Evolutionary conservation across 345 rosid genomes (phyloP).

Genomic region (Garcia nutans): DNA sequence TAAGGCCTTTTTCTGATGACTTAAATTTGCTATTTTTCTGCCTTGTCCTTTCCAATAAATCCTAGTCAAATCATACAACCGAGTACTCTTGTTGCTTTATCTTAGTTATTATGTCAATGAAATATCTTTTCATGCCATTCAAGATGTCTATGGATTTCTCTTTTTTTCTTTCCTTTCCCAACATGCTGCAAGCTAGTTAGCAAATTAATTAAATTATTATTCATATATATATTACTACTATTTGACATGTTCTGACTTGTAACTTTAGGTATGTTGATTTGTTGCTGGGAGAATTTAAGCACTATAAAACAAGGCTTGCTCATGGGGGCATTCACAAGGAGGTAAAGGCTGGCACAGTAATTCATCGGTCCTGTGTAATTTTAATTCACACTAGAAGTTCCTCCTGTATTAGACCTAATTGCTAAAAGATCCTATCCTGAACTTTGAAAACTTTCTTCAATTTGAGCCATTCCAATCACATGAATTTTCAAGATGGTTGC

Average conservation of each 20-base stretch:
- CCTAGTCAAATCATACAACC: neutral
- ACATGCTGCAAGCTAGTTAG: neutral
- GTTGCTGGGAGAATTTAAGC: constrained; percentile 91
- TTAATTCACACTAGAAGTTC: neutral
- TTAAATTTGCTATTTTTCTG: neutral
- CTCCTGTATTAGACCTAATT: neutral
- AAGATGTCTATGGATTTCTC: neutral
- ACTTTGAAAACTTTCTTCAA: too few relatives aligned
- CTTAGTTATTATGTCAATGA: neutral
- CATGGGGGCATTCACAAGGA: constrained; percentile 84
- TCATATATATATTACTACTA: neutral
- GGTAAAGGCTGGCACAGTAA: constrained; percentile 45
- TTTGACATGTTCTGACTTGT: constrained; percentile 4
- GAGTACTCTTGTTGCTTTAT: neutral
- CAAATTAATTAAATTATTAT: neutral
- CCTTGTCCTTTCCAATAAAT: neutral
- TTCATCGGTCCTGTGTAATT: constrained; percentile 1
- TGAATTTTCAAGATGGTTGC: too few relatives aligned
- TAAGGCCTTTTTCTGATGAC: neutral
- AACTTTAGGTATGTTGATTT: constrained; percentile 84
- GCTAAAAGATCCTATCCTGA: too few relatives aligned
- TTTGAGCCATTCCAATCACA: too few relatives aligned
- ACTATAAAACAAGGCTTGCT: constrained; percentile 89
- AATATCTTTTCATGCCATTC: neutral
- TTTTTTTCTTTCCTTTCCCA: neutral